Evolutionary conservation across 2,329 filamentous ascomycete species (phyloP).

Genomic region (Grosmannia clavigera): DNA sequence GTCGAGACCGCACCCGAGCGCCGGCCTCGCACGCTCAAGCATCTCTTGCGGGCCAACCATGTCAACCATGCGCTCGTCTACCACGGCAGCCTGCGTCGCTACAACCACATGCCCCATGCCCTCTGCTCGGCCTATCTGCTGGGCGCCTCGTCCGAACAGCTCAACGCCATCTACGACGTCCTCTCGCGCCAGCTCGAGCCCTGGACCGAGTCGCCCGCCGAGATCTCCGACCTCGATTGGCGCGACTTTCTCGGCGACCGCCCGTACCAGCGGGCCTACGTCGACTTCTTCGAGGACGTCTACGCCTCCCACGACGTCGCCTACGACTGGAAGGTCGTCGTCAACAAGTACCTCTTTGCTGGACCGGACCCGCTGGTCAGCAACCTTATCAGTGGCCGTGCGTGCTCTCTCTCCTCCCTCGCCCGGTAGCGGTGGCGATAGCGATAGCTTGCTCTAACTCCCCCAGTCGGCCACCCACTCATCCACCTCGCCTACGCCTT

Average conservation of each 20-base stretch:
- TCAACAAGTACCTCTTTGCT: conserved; percentile 63
- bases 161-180: conserved; percentile 71
- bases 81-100: conserved; percentile 51
- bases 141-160: conserved; percentile 58
- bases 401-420: conserved; percentile 19
- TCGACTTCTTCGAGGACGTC: conserved; percentile 94
- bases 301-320: conserved; percentile 53
- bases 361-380: conserved; percentile 70
- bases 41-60: conserved; percentile 85
- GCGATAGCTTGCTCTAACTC: neutral
- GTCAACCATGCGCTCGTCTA: conserved; percentile 77
- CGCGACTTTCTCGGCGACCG: conserved; percentile 67
- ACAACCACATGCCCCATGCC: conserved; percentile 77
- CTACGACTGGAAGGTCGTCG: conserved; percentile 75
- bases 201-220: conserved; percentile 75
- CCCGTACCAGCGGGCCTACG: conserved; percentile 74
- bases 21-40: conserved; percentile 71
- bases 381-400: conserved; percentile 66
- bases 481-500: conserved; percentile 92
- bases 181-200: conserved; percentile 60
- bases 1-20: conserved; percentile 73
- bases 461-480: conserved; percentile 62
- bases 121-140: conserved; percentile 78
- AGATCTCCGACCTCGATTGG: conserved; percentile 79
- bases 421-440: too few species aligned